Conservation (phyloP, 1,139 yeast species). For the Protomyces lactucae-debilis region DNA sequence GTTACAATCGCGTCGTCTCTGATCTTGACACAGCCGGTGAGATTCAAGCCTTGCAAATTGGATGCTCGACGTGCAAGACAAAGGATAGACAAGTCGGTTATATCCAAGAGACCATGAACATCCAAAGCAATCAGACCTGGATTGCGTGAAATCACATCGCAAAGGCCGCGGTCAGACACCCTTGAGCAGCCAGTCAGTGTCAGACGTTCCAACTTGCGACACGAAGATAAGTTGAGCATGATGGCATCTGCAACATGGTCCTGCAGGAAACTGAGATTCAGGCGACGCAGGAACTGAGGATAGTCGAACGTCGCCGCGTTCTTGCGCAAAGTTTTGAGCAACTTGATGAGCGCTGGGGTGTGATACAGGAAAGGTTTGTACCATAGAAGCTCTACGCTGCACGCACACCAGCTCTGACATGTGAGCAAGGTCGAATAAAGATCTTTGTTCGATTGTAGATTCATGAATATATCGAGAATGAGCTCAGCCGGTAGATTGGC, state of each 20-base stretch:
- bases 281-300: conserved; percentile 66
- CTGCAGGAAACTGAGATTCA: conserved; percentile 74
- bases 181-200: conserved; percentile 76
- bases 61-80: conserved; percentile 70
- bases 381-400: conserved; percentile 79
- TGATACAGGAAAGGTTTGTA: conserved; percentile 72
- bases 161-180: conserved; percentile 58
- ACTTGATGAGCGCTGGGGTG: conserved; percentile 26
- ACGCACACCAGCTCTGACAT: conserved; percentile 74
- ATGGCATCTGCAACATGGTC: conserved; percentile 61
- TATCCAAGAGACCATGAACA: conserved; percentile 71
- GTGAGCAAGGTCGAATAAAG: conserved; percentile 66
- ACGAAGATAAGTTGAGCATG: conserved; percentile 48
- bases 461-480: conserved; percentile 62
- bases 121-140: conserved; percentile 77
- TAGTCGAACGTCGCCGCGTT: conserved; percentile 59
- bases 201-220: conserved; percentile 74
- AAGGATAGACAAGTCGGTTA: conserved; percentile 61
- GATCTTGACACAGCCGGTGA: conserved; percentile 73
- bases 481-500: conserved; percentile 75
- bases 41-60: conserved; percentile 82
- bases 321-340: conserved; percentile 41
- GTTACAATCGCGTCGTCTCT: conserved; percentile 60
- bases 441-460: conserved; percentile 59
- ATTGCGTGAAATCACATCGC: conserved; percentile 60